A percentile compares a stretch with the other conserved stretches of the same genome.
These are phyloP conservation scores for Colletotrichum incanum DNA, from an alignment of 2,329 filamentous ascomycete species.

Conservation along the genomic window DNA sequence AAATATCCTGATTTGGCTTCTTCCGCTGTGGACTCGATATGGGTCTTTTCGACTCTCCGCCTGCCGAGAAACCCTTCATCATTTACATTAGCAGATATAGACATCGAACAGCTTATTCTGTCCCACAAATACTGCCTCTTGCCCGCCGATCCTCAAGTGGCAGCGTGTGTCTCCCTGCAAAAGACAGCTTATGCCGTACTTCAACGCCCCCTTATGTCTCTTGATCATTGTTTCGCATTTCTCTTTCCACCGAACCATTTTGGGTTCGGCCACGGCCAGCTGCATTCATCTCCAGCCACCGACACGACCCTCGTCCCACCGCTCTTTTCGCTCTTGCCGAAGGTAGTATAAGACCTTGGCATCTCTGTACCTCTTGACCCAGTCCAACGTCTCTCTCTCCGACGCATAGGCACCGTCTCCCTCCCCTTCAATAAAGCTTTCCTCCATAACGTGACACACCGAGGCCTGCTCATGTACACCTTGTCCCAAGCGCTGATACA, in stretches of 20 bases:
- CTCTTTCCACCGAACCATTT: too few species aligned
- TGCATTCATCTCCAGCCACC: slow-evolving; percentile 86
- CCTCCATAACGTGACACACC: slow-evolving; percentile 87
- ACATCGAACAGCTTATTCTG: background rate
- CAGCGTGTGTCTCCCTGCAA: background rate
- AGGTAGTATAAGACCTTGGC: slow-evolving; percentile 85
- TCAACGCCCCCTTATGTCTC: background rate
- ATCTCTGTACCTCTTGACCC: slow-evolving; percentile 86
- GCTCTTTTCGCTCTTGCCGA: slow-evolving; percentile 87
- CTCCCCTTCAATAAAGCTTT: slow-evolving; percentile 86
- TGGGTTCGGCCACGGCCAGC: background rate
- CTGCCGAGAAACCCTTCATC: background rate
- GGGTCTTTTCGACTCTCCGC: background rate
- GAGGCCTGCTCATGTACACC: slow-evolving; percentile 86
- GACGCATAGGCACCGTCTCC: slow-evolving; percentile 65
- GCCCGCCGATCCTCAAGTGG: too few species aligned
- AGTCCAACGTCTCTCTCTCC: slow-evolving; percentile 89
- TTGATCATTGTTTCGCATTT: background rate
- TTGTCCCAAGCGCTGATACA: slow-evolving; percentile 86
- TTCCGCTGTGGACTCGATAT: background rate
- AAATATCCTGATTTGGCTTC: background rate
- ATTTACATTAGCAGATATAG: background rate
- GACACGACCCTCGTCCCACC: slow-evolving; percentile 96
- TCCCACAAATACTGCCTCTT: background rate
- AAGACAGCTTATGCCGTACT: background rate